A percentile compares a stretch with the other conserved stretches of the same genome.
Evolutionary conservation across 2,329 filamentous ascomycete species (phyloP).

Genomic region (Aspergillus sp.): DNA sequence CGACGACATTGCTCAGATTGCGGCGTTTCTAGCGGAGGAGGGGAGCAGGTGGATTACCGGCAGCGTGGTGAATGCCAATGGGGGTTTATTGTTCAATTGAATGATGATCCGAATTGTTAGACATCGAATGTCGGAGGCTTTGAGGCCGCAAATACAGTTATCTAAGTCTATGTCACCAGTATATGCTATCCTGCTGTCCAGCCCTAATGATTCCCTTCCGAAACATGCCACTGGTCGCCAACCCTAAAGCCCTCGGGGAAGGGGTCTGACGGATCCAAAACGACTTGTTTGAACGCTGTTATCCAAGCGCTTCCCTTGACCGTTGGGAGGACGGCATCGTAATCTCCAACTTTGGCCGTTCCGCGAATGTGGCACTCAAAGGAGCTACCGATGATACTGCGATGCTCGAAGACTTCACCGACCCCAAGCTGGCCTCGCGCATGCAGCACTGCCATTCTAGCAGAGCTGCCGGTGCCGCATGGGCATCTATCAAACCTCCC

Average conservation of each 20-base stretch:
- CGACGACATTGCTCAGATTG: not conserved
- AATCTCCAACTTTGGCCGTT: slow-evolving; percentile 29
- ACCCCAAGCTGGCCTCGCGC: slow-evolving; percentile 29
- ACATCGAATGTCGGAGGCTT: no score
- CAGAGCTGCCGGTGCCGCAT: slow-evolving; percentile 38
- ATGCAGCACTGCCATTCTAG: slow-evolving; percentile 36
- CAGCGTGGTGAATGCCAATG: no score
- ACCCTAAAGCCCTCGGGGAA: slow-evolving; percentile 34
- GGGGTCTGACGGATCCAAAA: slow-evolving; percentile 36
- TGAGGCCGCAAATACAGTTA: no score
- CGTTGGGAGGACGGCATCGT: slow-evolving; percentile 31
- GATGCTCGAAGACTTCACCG: slow-evolving; percentile 28
- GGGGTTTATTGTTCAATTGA: no score
- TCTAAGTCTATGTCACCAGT: no score
- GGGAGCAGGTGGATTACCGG: not conserved
- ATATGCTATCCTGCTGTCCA: no score
- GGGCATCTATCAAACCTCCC: slow-evolving; percentile 38
- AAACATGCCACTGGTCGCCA: slow-evolving; percentile 15
- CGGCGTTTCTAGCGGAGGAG: not conserved
- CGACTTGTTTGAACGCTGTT: slow-evolving; percentile 32
- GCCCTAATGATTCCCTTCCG: no score
- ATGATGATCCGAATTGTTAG: slow-evolving; percentile 2
- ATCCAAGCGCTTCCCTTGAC: slow-evolving; percentile 39
- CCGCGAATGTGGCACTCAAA: slow-evolving; percentile 31
- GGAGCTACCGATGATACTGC: slow-evolving; percentile 35